These are phyloP conservation scores for Teunomyces tritomae DNA, from an alignment of 805 yeast species.

Conservation along the genomic window DNA sequence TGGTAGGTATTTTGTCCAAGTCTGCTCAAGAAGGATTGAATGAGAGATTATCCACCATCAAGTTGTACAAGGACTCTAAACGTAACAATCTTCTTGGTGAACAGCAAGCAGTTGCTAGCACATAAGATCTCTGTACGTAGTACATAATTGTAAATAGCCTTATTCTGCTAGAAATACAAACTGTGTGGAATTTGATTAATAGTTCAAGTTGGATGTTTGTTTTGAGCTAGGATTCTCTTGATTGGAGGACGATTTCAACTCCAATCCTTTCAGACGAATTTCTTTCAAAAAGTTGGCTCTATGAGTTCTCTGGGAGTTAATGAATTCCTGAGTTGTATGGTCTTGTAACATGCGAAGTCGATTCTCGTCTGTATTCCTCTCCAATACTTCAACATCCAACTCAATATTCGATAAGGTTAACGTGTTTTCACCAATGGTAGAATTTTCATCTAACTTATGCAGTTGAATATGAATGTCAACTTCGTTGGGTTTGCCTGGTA, in stretches of 20 bases:
- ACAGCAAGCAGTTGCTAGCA: slow-evolving; percentile 8
- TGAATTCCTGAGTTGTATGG: slow-evolving; percentile 13
- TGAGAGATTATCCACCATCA: slow-evolving; percentile 43
- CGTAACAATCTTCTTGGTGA: not conserved
- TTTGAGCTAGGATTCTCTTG: not conserved
- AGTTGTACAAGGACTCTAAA: slow-evolving; percentile 7
- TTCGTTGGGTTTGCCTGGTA: not conserved
- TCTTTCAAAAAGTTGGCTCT: slow-evolving; percentile 22
- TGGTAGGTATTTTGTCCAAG: slow-evolving; percentile 77
- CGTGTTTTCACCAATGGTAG: not conserved
- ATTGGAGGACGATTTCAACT: slow-evolving; percentile 4
- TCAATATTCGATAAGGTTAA: slow-evolving; percentile 12
- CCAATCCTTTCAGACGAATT: slow-evolving; percentile 20
- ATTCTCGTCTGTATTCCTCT: slow-evolving; percentile 9
- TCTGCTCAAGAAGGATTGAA: slow-evolving; percentile 81
- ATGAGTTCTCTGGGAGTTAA: slow-evolving; percentile 18
- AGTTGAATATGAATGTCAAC: not conserved
- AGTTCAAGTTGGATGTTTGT: slow-evolving; percentile 1
- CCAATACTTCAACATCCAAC: slow-evolving; percentile 19
- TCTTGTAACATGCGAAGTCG: slow-evolving; percentile 7
- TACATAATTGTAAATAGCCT: slow-evolving; percentile 6
- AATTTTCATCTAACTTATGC: not conserved
- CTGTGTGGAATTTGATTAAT: not conserved
- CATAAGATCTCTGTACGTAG: not conserved
- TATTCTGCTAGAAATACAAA: not conserved